Conservation (phyloP, 441 rosid species). For the Codiaeum variegatum region DNA sequence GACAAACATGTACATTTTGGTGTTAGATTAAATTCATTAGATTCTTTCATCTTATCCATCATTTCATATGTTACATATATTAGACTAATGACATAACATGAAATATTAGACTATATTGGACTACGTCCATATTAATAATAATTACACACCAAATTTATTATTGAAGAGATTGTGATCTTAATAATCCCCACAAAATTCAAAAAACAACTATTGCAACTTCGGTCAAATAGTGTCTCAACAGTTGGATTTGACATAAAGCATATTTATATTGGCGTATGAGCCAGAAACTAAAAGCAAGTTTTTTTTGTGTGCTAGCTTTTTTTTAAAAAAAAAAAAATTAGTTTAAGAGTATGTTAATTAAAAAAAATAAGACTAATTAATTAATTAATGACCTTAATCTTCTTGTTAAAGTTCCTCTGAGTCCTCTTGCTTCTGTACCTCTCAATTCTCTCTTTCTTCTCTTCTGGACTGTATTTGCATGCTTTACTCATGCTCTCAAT, state of each 20-base stretch:
- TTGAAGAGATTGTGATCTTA: background rate
- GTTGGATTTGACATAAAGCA: slow-evolving; percentile 30
- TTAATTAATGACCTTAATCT: slow-evolving; percentile 71
- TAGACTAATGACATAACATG: background rate
- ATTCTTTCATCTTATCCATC: background rate
- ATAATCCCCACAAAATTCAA: background rate
- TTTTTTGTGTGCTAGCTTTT: too few relatives aligned
- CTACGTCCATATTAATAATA: background rate
- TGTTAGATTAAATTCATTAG: background rate
- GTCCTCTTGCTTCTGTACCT: slow-evolving; percentile 79
- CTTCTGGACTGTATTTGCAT: slow-evolving; percentile 70
- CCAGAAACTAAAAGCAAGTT: background rate
- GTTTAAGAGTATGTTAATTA: too few relatives aligned
- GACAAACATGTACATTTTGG: background rate
- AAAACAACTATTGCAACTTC: slow-evolving; percentile 8
- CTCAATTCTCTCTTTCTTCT: slow-evolving; percentile 82
- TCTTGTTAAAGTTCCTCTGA: slow-evolving; percentile 88
- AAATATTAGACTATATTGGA: background rate
- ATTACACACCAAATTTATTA: background rate
- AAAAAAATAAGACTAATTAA: too few relatives aligned
- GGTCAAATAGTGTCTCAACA: slow-evolving; percentile 12
- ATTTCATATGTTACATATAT: background rate
- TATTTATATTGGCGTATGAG: background rate
- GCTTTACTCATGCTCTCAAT: slow-evolving; percentile 89
- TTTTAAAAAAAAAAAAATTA: too few relatives aligned